Conservation (phyloP, 1,284 basidiomycete genomes). For the Pyrrhoderma noxium region DNA sequence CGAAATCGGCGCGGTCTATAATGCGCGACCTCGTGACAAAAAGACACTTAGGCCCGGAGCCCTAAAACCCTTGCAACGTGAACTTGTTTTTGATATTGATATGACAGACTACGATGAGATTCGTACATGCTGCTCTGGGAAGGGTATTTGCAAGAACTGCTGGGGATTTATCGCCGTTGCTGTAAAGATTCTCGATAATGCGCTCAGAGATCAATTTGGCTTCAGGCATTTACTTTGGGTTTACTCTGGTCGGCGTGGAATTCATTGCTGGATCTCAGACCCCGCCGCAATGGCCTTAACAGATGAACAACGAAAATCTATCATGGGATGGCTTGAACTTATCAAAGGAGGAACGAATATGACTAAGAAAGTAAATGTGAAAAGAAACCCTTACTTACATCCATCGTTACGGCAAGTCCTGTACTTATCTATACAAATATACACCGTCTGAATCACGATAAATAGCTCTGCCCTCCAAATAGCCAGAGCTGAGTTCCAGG, state of each 20-base stretch:
- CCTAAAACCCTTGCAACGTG: constrained; percentile 77
- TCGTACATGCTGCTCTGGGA: constrained; percentile 90
- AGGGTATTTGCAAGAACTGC: constrained; percentile 88
- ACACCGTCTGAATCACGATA: not conserved
- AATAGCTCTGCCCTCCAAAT: constrained; percentile 45
- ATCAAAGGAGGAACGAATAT: constrained; percentile 80
- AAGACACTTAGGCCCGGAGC: constrained; percentile 75
- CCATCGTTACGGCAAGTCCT: constrained; percentile 58
- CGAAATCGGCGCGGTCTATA: constrained; percentile 95
- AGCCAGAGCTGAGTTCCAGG: constrained; percentile 53
- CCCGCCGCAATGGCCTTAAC: constrained; percentile 80
- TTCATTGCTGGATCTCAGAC: constrained; percentile 98
- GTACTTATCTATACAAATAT: not conserved
- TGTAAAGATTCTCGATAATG: constrained; percentile 79
- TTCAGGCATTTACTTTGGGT: constrained; percentile 87
- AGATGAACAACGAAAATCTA: constrained; percentile 83
- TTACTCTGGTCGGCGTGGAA: constrained; percentile 96
- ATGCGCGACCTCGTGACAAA: constrained; percentile 84
- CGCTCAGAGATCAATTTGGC: constrained; percentile 83
- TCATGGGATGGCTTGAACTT: constrained; percentile 86
- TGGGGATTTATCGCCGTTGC: constrained; percentile 95
- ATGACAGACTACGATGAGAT: constrained; percentile 99
- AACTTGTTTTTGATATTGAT: constrained; percentile 99
- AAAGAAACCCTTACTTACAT: constrained; percentile 41
- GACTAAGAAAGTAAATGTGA: constrained; percentile 78